Conservation (phyloP, 2,329 filamentous ascomycete genomes). For the Pseudogymnoascus sp. region DNA sequence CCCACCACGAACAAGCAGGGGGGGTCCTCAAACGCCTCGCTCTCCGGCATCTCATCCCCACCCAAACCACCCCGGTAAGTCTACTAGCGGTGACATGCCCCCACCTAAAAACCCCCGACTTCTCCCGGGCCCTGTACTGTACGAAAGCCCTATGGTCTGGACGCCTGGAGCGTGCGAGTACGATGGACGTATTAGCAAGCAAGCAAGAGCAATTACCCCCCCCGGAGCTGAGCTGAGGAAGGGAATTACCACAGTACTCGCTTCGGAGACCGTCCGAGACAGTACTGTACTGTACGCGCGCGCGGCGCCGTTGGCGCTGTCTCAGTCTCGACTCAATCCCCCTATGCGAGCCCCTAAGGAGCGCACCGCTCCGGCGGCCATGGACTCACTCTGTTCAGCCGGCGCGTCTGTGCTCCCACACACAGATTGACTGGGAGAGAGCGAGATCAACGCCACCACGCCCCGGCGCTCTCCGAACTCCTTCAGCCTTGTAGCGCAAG, state of each 20-base stretch:
- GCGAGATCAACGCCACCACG: neutral
- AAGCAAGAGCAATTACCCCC: too few species aligned
- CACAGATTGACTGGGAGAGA: neutral
- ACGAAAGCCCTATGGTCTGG: neutral
- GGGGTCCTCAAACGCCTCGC: conserved; percentile 5
- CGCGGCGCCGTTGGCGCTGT: neutral
- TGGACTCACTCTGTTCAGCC: too few species aligned
- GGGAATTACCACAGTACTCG: too few species aligned
- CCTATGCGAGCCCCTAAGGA: neutral
- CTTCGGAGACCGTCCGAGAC: too few species aligned
- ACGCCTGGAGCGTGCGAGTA: conserved; percentile 1
- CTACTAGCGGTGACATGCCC: conserved; percentile 1
- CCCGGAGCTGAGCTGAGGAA: too few species aligned
- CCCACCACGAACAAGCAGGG: neutral
- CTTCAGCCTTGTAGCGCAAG: neutral
- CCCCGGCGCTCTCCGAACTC: neutral
- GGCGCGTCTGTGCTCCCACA: too few species aligned
- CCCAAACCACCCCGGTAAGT: neutral
- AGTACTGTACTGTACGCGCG: neutral
- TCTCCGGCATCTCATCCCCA: neutral
- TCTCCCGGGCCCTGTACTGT: neutral
- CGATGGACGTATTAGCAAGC: neutral
- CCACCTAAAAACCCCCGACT: conserved; percentile 1
- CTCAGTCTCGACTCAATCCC: neutral
- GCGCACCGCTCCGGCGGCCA: neutral